phyloP scores from a whole-genome alignment of 2,329 filamentous ascomycete genomes.

The Fusarium sp. region DNA sequence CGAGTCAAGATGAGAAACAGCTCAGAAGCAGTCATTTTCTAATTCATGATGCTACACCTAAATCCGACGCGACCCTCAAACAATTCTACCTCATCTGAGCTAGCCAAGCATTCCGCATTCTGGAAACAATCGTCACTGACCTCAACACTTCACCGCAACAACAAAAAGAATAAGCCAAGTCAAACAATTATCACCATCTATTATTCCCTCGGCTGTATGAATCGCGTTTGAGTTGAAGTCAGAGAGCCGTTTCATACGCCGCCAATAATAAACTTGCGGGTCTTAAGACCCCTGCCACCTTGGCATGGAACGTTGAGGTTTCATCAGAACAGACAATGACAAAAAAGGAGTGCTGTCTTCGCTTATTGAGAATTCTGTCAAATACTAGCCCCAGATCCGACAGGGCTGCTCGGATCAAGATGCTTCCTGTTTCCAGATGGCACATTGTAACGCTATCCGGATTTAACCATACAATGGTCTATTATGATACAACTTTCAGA shows the following conservation, averaged over 20 bases:
- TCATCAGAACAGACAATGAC: not conserved
- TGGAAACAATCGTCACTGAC: not conserved
- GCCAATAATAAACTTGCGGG: not conserved
- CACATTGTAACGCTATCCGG: not conserved
- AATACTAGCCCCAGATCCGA: not conserved
- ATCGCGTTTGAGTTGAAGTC: not conserved
- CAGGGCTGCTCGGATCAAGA: slow-evolving; percentile 2
- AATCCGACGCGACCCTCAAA: not conserved
- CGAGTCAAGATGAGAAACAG: not conserved
- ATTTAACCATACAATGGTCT: not conserved
- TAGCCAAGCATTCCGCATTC: not conserved
- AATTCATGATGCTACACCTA: not conserved
- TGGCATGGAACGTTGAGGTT: not conserved
- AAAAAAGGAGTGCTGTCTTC: not conserved
- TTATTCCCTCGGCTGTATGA: not conserved
- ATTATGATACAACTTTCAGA: not conserved
- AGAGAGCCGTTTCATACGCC: not conserved
- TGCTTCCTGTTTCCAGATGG: slow-evolving; percentile 13
- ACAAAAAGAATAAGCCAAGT: not conserved
- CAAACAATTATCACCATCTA: not conserved
- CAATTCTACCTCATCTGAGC: not conserved
- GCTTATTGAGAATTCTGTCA: not conserved
- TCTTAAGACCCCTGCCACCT: not conserved
- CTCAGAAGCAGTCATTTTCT: too few species aligned
- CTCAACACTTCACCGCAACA: not conserved